Percentiles rank a stretch among this genome's conserved stretches.
Conservation (phyloP, 768 basidiomycete genomes). For the Rhodotorula paludigena region DNA sequence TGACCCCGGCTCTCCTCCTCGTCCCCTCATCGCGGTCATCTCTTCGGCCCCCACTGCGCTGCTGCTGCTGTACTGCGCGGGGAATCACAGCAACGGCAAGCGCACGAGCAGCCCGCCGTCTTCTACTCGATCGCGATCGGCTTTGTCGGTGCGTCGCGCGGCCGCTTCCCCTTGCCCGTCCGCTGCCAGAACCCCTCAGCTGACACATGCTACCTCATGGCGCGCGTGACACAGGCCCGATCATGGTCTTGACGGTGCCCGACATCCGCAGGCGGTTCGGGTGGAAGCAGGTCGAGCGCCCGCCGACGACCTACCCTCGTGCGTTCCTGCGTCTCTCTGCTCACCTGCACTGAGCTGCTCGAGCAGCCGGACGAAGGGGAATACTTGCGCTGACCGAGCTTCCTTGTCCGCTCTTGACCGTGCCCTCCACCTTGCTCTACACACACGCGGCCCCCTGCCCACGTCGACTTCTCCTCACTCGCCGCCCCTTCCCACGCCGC, state of each 20-base stretch:
- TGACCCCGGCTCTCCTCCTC: background rate
- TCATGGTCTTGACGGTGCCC: conserved; percentile 40
- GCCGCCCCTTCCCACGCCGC: background rate
- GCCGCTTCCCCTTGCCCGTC: background rate
- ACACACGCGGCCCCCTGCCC: background rate
- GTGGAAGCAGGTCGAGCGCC: conserved; percentile 35
- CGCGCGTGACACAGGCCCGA: conserved; percentile 25
- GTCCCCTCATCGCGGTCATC: background rate
- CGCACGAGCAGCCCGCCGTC: conserved; percentile 40
- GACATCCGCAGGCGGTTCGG: conserved; percentile 40
- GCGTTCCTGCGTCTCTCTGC: background rate
- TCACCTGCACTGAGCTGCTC: background rate
- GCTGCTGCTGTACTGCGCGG: background rate
- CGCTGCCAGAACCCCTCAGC: background rate
- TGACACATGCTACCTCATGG: background rate
- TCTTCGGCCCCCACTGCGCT: background rate
- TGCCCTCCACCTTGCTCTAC: background rate
- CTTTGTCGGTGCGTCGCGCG: conserved; percentile 20
- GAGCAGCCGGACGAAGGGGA: too few relatives aligned
- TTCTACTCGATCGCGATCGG: conserved; percentile 35
- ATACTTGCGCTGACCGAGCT: too few relatives aligned
- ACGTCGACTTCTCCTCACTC: background rate
- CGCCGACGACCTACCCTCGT: conserved; percentile 43
- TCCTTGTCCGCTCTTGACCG: background rate
- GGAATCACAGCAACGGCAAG: conserved; percentile 29